A percentile compares a stretch with the other conserved stretches of the same genome.
Evolutionary conservation across 1,284 basidiomycete species (phyloP).

Genomic region (Ceraceosorus guamensis): DNA sequence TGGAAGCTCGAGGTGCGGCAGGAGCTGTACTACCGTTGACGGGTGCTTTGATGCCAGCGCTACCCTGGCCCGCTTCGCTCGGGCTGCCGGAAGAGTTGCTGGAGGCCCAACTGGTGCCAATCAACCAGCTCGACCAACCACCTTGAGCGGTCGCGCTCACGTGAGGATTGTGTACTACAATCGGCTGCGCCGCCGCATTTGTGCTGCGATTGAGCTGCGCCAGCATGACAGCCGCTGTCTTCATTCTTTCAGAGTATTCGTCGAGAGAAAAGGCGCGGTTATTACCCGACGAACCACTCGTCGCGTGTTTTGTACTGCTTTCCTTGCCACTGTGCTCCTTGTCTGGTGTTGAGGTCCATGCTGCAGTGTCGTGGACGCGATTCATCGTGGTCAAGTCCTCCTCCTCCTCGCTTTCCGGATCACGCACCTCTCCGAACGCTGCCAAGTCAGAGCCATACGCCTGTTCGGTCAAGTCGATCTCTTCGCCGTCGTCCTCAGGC

Average conservation of each 20-base stretch:
- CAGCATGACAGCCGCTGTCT: slow-evolving; percentile 95
- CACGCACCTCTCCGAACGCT: slow-evolving; percentile 34
- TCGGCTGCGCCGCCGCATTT: slow-evolving; percentile 32
- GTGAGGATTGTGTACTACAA: slow-evolving; percentile 18
- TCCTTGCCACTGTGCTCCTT: background rate
- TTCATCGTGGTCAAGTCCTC: slow-evolving; percentile 37
- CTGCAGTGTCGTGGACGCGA: slow-evolving; percentile 35
- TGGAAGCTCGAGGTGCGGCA: slow-evolving; percentile 8
- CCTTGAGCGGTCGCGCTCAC: slow-evolving; percentile 33
- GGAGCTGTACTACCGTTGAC: slow-evolving; percentile 7
- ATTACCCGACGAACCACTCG: slow-evolving; percentile 4
- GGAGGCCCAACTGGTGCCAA: slow-evolving; percentile 37
- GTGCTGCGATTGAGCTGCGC: slow-evolving; percentile 69
- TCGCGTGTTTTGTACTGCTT: slow-evolving; percentile 1
- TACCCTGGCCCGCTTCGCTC: slow-evolving; percentile 30
- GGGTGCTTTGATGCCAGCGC: slow-evolving; percentile 28
- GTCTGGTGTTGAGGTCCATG: slow-evolving; percentile 23
- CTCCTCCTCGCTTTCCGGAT: slow-evolving; percentile 18
- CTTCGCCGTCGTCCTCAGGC: slow-evolving; percentile 18
- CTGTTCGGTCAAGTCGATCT: slow-evolving; percentile 45
- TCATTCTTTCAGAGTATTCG: slow-evolving; percentile 96
- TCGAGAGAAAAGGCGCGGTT: slow-evolving; percentile 56
- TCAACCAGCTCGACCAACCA: slow-evolving; percentile 40
- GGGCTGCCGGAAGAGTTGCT: slow-evolving; percentile 15
- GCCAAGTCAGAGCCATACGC: slow-evolving; percentile 42